Evolutionary conservation across 2,329 filamentous ascomycete genomes (phyloP).

Genomic region (Chrysoporthe puriensis): DNA sequence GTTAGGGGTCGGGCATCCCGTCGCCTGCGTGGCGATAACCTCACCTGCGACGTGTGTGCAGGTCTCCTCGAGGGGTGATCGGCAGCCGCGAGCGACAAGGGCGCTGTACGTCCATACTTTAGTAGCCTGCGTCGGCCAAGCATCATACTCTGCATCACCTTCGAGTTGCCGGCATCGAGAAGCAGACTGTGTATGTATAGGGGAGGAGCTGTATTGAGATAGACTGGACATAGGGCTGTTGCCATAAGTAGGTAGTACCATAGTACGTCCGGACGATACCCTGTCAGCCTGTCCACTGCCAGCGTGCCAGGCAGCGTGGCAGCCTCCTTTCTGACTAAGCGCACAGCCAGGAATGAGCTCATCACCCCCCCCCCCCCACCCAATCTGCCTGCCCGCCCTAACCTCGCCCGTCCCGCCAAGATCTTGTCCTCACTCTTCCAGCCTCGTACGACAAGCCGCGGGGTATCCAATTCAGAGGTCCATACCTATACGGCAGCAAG

Average conservation of each 20-base stretch:
- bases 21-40: too few relatives aligned
- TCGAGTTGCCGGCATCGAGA: too few relatives aligned
- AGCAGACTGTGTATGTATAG: not conserved
- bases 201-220: not conserved
- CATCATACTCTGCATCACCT: not conserved
- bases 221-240: not conserved
- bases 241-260: too few relatives aligned
- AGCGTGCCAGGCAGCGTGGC: not conserved
- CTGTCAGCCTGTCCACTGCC: not conserved
- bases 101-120: too few relatives aligned
- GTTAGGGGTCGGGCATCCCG: too few relatives aligned
- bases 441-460: not conserved
- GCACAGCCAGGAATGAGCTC: not conserved
- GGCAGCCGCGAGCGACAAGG: too few relatives aligned
- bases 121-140: not conserved
- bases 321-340: not conserved
- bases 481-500: not conserved
- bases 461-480: too few relatives aligned
- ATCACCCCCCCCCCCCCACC: not conserved
- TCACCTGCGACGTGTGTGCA: too few relatives aligned
- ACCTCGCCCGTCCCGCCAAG: not conserved
- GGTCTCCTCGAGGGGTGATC: too few relatives aligned
- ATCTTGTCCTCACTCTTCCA: not conserved
- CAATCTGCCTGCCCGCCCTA: not conserved
- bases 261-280: not conserved